A percentile compares a stretch with the other conserved stretches of the same genome.
Conservation (phyloP, 495 filamentous ascomycete species). For the Podospora comata region DNA sequence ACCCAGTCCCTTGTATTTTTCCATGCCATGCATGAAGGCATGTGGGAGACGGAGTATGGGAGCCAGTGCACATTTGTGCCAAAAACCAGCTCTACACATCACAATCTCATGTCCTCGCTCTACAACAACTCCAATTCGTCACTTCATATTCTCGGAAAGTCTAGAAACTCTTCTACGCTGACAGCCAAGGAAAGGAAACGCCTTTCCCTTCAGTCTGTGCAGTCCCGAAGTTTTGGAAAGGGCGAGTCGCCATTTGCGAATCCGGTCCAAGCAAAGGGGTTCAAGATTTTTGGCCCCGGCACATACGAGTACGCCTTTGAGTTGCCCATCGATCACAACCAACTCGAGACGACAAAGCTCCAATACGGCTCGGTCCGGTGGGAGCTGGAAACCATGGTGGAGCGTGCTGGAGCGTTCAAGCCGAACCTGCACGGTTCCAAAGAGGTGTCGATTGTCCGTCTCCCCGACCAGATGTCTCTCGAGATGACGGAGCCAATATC, state of each 20-base stretch:
- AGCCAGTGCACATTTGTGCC: constrained; percentile 50
- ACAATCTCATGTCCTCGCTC: constrained; percentile 37
- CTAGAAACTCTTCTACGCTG: constrained; percentile 34
- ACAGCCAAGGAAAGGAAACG: constrained; percentile 53
- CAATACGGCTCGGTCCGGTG: constrained; percentile 87
- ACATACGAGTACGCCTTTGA: constrained; percentile 96
- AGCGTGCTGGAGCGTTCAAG: constrained; percentile 88
- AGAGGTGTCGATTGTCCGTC: constrained; percentile 82
- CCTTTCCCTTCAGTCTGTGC: constrained; percentile 73
- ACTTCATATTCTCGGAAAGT: constrained; percentile 23
- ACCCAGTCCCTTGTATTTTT: constrained; percentile 79
- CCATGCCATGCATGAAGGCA: constrained; percentile 60
- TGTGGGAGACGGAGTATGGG: constrained; percentile 60
- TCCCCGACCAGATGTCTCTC: constrained; percentile 85
- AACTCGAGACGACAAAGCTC: constrained; percentile 88
- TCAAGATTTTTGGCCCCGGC: constrained; percentile 83
- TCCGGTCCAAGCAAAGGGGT: constrained; percentile 78
- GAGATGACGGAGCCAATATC: constrained; percentile 96
- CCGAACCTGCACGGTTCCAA: constrained; percentile 80
- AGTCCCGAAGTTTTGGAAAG: constrained; percentile 84
- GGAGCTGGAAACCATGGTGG: constrained; percentile 82
- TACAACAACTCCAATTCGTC: constrained; percentile 38
- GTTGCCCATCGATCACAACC: constrained; percentile 84
- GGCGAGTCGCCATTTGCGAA: constrained; percentile 61
- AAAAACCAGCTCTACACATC: constrained; percentile 20